Evolutionary conservation across 139 green algal species (phyloP), one percentile per base, ranked within the genome.

Genomic region (Mesotaenium endlicherianum): DNA sequence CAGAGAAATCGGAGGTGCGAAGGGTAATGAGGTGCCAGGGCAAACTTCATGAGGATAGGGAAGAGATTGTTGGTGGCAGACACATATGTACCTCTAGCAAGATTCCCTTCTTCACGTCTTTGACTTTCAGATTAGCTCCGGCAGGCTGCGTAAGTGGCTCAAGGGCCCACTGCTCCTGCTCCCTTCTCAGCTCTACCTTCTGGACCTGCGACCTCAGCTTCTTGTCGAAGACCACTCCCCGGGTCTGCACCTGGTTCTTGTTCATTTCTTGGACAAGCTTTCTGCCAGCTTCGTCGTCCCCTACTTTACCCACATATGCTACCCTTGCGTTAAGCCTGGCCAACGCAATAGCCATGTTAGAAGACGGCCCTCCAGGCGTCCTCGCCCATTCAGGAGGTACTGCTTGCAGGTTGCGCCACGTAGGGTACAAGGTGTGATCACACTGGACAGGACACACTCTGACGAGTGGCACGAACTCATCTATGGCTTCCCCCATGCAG

Each of bases 361-460:
- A 82, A 47, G 75, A 72, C 39, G 75, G 75, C 39, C 75, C 75
- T 3, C 70, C 70, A 34, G 74, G 75, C 16, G 75, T 50, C n/a
- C 75, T 20, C 42, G 75, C 75, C 11, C 71, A 82, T 20, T 82
- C 75, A 0, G 75, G 75, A 8, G 75, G 75, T 26, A 67, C 59
- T 43, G 42, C 71, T 39, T 82, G 75, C 20, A 82, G 34, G 50
- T 68, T 82, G 57, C 59, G 57, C 75, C 75, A 82, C 59, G 75
- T 82, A 43, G 39, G 40, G 31, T 70, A 72, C 17, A 75, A 26
- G 20, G 40, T n/a, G 59, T 67, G 42, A 6, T 20, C 40, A 40
- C 40, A 41, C 50, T 82, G 75, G n/a, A 41, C 42, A 11, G 43
- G 31, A 43, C 59, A 53, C 11, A 36, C 26, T 2, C 75, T 41